Evolutionary conservation across 164 flowering plant species (phyloP), one percentile per base, ranked within the genome.

Genomic region (Chimonanthus salicifolius): DNA sequence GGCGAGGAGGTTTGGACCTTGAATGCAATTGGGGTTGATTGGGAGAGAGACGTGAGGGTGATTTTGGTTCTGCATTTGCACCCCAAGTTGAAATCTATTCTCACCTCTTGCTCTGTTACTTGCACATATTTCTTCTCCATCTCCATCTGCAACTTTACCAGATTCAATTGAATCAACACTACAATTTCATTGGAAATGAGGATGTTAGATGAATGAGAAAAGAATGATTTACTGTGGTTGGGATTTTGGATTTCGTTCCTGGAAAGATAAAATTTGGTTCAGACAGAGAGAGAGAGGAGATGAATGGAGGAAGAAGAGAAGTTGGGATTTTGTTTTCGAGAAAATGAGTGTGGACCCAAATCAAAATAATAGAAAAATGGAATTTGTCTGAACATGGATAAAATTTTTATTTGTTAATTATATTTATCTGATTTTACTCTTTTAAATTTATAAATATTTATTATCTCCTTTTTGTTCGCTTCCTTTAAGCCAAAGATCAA

Each of bases 1-100:
- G 96, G 93, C 2, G 96, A 87, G 3, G 97, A 89, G 68, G 97
- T 91, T 72, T 91, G 94, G 77, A 91, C 84, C 74, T 89, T 89
- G 87, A 87, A 91, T 45, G 89, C 90, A 0, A 89, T 54, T 2
- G 89, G 81, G 60, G 78, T 48, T 63, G 84, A 72, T 65, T 85
- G 4, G 79, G 62, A 63, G 78, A 88, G 89, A 15, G 94, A 91
- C 48, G 63, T 79, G 3, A 91, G 79, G 74, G 72, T 77, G 10
- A 91, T 85, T 54, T 65, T 86, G 3, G 90, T 82, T 0, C 90
- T 84, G 84, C 97, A 89, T 77, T 91, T 91, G 76, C 78, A 33
- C 58, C 75, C 74, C 44, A 85, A 78, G 0, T 49, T 62, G 82
- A 88, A 91, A 72, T 88, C 82, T 76, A 89, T 86, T 15, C 77